Evolutionary conservation across 116 monocot genomes (phyloP).

Genomic region (Dioscorea cayenensis): DNA sequence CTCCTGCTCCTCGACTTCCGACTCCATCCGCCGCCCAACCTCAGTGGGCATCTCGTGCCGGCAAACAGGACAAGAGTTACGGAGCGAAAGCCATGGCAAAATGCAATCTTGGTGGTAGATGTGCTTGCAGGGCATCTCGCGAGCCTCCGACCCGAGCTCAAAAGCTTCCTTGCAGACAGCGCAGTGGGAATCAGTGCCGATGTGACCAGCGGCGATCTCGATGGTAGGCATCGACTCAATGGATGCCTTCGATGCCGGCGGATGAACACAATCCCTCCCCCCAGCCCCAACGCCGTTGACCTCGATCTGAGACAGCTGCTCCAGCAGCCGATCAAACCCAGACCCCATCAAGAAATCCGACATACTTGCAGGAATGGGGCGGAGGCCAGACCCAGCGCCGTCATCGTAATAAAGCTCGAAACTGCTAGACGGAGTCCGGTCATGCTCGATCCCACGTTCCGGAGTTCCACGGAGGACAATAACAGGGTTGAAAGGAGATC

Average conservation of each 20-base stretch:
- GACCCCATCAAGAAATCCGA: conserved; percentile 80
- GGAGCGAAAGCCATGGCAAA: conserved; percentile 46
- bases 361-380: conserved; percentile 56
- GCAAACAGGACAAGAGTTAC: conserved; percentile 60
- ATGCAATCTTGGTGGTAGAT: conserved; percentile 68
- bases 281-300: conserved; percentile 13
- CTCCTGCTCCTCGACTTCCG: conserved; percentile 12
- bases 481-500: conserved; percentile 68
- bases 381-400: conserved; percentile 54
- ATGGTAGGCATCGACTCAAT: conserved; percentile 58
- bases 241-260: conserved; percentile 49
- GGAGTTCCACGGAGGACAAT: conserved; percentile 57
- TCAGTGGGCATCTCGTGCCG: conserved; percentile 47
- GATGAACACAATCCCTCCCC: conserved; percentile 22
- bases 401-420: conserved; percentile 79
- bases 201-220: conserved; percentile 16
- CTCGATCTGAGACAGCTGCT: conserved; percentile 57
- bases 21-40: neutral
- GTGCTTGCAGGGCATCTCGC: conserved; percentile 71
- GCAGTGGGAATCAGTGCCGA: conserved; percentile 28
- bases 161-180: conserved; percentile 66
- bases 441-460: conserved; percentile 3
- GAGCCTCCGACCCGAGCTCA: conserved; percentile 32
- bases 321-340: conserved; percentile 62
- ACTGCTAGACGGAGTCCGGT: conserved; percentile 5